Evolutionary conservation across 2,329 filamentous ascomycete species (phyloP), one percentile per base, ranked within the genome.

Genomic region (Setomelanomma holmii): DNA sequence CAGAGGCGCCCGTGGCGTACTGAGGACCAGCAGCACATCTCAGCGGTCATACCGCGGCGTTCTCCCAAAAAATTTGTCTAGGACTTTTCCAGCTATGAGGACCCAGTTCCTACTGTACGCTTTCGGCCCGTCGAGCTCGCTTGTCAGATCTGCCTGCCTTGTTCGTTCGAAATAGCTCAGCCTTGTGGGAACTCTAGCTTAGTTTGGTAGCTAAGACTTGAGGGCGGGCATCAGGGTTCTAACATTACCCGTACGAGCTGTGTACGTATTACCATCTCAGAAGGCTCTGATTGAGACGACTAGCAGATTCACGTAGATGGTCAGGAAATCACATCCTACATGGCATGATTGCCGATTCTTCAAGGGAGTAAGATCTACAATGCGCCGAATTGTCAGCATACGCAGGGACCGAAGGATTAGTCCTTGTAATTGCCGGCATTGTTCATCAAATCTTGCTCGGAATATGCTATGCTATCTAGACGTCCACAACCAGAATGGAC

Each of bases 191-290:
- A 58, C 48, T 41, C 40, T 49, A 57, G 45, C 58, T 43, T 11
- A 23, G 49, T 58, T 51, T 60, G 61, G 40, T 22, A 42, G 24
- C 34, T 43, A 53, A 51, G 19, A 16, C 4, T 20, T 45, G 20
- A 14, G 21, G 40, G 20, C 45, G 53, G 36, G 45, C 42, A 48
- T 30, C 50, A 40, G n/a, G 50, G 55, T 47, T 38, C 36, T 33
- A 30, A 50, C 40, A 60, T 69, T 68, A 69, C 51, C 63, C 64
- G 61, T 59, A 67, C 63, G 60, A 64, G 45, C 16, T 36, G 45
- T 34, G 35, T 50, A 53, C 48, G 16, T 27, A 45, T 17, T 7
- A 17, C 21, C 19, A 10, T 16, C 4, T 12, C 17, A 6, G 7
- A 16, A 8, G 16, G 33, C 16, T 40, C 12, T 39, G n/a, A 5